Percentiles rank a stretch among this genome's conserved stretches.
phyloP scores from a whole-genome alignment of 306 rosid species.

The Phaseolus lunatus region DNA sequence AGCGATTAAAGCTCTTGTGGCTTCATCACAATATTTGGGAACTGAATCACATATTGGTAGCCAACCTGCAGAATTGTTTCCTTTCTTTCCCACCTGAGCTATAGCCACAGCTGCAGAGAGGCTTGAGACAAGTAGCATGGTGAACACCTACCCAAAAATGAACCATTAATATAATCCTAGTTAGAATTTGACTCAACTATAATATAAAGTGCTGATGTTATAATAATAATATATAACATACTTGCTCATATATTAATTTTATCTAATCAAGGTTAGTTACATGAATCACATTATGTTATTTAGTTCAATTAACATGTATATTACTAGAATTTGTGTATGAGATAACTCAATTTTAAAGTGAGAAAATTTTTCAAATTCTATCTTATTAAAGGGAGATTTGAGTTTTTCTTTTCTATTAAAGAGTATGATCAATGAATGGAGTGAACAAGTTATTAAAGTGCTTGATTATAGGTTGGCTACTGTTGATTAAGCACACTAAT shows the following conservation, averaged over 20 bases:
- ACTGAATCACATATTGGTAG: slow-evolving; percentile 80
- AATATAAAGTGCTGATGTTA: not conserved
- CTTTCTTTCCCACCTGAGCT: slow-evolving; percentile 80
- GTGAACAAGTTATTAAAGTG: too few relatives aligned
- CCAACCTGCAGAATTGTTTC: slow-evolving; percentile 78
- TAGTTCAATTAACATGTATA: not conserved
- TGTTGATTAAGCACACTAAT: not conserved
- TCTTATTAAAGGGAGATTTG: too few relatives aligned
- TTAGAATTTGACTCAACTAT: not conserved
- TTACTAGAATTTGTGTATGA: too few relatives aligned
- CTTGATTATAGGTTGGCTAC: not conserved
- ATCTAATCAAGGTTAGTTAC: not conserved
- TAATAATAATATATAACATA: not conserved
- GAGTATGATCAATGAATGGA: too few relatives aligned
- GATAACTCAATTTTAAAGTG: too few relatives aligned
- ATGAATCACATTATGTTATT: not conserved
- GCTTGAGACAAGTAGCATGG: slow-evolving; percentile 66
- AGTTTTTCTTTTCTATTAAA: too few relatives aligned
- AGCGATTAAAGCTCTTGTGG: slow-evolving; percentile 60
- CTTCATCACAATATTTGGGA: slow-evolving; percentile 61
- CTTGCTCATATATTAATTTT: not conserved
- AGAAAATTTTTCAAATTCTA: too few relatives aligned
- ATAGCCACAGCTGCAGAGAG: slow-evolving; percentile 75
- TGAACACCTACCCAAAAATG: slow-evolving; percentile 58
- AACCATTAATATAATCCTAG: slow-evolving; percentile 12